Base-by-base conservation (phyloP, 495 filamentous ascomycete species). In the Achaetomiella virescens region DNA sequence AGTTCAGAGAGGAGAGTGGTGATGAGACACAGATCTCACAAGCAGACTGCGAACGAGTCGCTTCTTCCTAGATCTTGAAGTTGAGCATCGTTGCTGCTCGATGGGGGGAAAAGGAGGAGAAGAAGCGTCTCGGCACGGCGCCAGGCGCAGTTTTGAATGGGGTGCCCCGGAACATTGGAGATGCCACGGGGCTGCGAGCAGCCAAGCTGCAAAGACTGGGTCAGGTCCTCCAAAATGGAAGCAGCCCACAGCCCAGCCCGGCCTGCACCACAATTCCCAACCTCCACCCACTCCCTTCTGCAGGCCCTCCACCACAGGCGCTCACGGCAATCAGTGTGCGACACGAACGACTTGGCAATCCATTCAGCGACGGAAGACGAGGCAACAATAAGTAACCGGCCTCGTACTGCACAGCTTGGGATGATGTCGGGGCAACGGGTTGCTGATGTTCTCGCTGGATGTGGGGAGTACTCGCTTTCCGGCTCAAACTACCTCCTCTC, bases 41-140 rank as follows among this genome's bases (percentile, higher is more conserved):
- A 75, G 73, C 72, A 69, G 73, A 75, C 72, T 74, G 63, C 69
- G 46, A 61, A 61, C 60, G 68, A 75, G 74, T 70, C 73, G 73
- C 72, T 70, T 71, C 66, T 68, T 70, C 71, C 64, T 71, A 75
- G 67, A 75, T 73, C 66, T 67, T 74, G 55, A 50, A 73, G 65
- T 73, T 70, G 70, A 74, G 66, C 74, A 77, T 77, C 62, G 61
- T 70, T 65, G 61, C 72, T 61, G 72, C 70, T 75, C 72, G 70
- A 72, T 77, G 59, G 66, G 61, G 66, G 61, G 64, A 63, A 54
- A 66, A 66, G 57, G 61, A 67, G 54, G 65, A 65, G 58, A 59
- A 59, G 62, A 52, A 54, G 46, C 53, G 43, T 64, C 59, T 65
- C 61, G 66, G 67, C 64, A 69, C 65, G 67, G 62, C 45, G 44